A percentile compares a stretch with the other conserved stretches of the same genome.
Evolutionary conservation across 2,329 filamentous ascomycete genomes (phyloP).

Genomic region (Aureobasidium sp.): DNA sequence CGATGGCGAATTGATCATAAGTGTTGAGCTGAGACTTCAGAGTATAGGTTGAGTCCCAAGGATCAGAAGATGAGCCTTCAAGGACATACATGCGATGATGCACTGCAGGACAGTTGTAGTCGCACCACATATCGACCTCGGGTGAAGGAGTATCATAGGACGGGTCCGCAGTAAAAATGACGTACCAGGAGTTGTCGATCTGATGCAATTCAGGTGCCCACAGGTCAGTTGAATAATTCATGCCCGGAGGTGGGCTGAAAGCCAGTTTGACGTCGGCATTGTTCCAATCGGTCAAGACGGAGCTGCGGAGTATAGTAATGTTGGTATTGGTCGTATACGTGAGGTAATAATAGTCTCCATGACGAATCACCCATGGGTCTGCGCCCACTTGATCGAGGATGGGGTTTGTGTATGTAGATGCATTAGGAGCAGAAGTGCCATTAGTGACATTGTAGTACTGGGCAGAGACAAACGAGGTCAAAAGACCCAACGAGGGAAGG

Average conservation of each 20-base stretch:
- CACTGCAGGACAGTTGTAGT: constrained; percentile 41
- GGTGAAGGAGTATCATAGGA: constrained; percentile 37
- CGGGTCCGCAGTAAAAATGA: constrained; percentile 45
- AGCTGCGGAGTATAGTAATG: constrained; percentile 35
- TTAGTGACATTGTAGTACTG: background rate
- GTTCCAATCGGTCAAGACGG: constrained; percentile 35
- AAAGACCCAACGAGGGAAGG: background rate
- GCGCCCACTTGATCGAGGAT: constrained; percentile 33
- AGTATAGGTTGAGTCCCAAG: constrained; percentile 37
- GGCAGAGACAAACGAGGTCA: background rate
- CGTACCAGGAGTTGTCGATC: constrained; percentile 39
- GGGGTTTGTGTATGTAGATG: constrained; percentile 37
- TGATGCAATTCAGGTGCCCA: constrained; percentile 45
- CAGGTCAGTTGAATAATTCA: constrained; percentile 38
- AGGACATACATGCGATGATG: constrained; percentile 45
- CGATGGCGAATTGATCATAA: constrained; percentile 45
- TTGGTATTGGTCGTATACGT: constrained; percentile 36
- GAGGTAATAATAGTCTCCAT: constrained; percentile 36
- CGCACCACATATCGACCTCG: constrained; percentile 39
- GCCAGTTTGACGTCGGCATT: constrained; percentile 34
- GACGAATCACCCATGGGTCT: constrained; percentile 38
- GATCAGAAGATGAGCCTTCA: constrained; percentile 33
- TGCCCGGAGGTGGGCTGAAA: constrained; percentile 32
- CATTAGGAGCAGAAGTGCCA: background rate
- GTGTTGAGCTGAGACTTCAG: constrained; percentile 41